Evolutionary conservation across 495 filamentous ascomycete genomes (phyloP).

Genomic region (Aspergillus diversus): DNA sequence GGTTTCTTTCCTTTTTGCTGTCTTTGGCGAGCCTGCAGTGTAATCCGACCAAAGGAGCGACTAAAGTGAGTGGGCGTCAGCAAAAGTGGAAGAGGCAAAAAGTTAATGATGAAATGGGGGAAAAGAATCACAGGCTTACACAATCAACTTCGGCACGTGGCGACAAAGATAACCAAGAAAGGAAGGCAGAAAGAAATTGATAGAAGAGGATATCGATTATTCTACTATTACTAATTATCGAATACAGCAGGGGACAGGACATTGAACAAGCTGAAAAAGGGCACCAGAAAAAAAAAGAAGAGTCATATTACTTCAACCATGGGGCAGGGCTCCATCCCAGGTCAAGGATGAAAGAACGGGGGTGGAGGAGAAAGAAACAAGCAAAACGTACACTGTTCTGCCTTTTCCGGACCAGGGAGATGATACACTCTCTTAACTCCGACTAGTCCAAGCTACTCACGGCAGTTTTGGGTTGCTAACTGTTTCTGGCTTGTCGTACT

Average conservation of each 20-base stretch:
- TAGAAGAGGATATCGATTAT: background rate
- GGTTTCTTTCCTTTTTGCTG: constrained; percentile 1
- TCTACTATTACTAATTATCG: background rate
- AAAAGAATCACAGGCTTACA: constrained; percentile 19
- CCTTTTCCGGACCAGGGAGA: constrained; percentile 10
- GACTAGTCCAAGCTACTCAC: constrained; percentile 11
- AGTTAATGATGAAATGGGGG: constrained; percentile 21
- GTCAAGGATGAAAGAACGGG: constrained; percentile 2
- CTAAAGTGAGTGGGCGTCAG: constrained; percentile 21
- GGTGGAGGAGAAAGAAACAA: constrained; percentile 12
- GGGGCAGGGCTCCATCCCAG: background rate
- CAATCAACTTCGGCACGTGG: constrained; percentile 24
- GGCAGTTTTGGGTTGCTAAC: background rate
- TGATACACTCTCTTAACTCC: constrained; percentile 16
- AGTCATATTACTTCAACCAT: constrained; percentile 2
- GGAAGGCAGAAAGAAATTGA: background rate
- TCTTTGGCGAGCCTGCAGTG: constrained; percentile 1
- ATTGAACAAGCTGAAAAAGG: background rate
- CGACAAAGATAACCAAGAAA: constrained; percentile 3
- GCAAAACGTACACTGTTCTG: constrained; percentile 19
- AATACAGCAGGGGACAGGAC: constrained; percentile 3
- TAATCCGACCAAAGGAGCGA: constrained; percentile 21
- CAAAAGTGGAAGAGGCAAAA: constrained; percentile 15
- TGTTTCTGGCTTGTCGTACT: background rate
- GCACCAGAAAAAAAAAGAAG: constrained; percentile 5